Base-by-base conservation (phyloP, 805 yeast species). In the Sungouiozyma ichnusensis region DNA sequence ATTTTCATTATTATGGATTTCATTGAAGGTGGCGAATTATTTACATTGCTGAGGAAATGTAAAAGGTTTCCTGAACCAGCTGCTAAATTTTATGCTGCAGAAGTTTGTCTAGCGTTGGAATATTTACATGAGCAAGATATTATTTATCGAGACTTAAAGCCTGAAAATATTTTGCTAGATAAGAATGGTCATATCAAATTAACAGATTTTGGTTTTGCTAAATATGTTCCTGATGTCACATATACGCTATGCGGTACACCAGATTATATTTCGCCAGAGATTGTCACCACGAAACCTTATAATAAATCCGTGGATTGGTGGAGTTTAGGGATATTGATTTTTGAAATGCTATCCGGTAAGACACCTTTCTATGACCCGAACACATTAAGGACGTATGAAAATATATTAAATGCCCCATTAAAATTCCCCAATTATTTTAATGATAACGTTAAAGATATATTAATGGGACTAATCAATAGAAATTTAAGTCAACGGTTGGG, bases 221-320 rank as follows among this genome's bases (percentile, higher is more conserved):
- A 88, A 61, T 92, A 84, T 54, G 97, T 88, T 18, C 79, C 80
- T 34, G 87, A 86, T 49, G 94, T 85, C 24, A 88, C 97, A 2
- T 88, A 85, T 76, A 88, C 97, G 0, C 69, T 88, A 47, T 88
- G 97, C 68, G 95, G 95, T 17, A 88, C 97, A 0, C 97, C 96
- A 0, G 96, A 88, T 63, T 88, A 88, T 66, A 86, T 88, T 53
- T 97, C 97, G 0, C 97, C 97, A 1, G 97, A 88, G 62, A 95
- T 88, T 6, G 85, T 88, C 44, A 82, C 94, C 31, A 81, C 95
- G 17, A 87, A 86, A 63, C 94, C 96, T 1, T 88, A 88, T 67
- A 88, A 88, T 64, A 87, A 87, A 62, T 81, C 94, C 9, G 95
- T 88, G 29, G 97, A 88, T 63, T 88, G 97, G 97, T 88, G 97